Percentiles rank a stretch among this genome's conserved stretches.
Conservation (phyloP, 176 grass and related monocot genomes). For the Eragrostis nindensis region DNA sequence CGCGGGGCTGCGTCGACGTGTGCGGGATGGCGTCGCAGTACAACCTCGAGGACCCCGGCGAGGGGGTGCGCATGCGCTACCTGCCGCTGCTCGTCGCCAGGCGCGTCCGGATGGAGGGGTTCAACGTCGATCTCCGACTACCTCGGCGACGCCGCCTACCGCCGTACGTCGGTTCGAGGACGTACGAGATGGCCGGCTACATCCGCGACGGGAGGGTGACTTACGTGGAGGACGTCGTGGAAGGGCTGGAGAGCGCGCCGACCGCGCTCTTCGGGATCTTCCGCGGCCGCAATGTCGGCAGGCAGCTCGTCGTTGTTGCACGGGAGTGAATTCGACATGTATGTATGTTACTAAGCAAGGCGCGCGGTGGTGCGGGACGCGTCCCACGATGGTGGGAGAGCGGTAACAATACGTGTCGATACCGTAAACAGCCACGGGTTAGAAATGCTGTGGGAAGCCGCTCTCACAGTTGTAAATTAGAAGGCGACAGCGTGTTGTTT, state of each 20-base stretch:
- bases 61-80: conserved; percentile 6
- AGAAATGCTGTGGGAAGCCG: too few species aligned
- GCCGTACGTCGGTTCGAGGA: conserved; percentile 44
- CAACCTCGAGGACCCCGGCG: conserved; percentile 36
- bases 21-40: conserved; percentile 62
- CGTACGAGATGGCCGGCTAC: conserved; percentile 32
- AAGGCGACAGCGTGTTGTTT: too few species aligned
- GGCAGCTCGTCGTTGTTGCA: conserved; percentile 36
- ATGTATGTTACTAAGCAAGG: too few species aligned
- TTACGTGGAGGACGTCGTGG: conserved; percentile 48
- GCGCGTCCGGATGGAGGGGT: conserved; percentile 51
- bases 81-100: conserved; percentile 37
- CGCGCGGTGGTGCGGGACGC: too few species aligned
- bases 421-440: too few species aligned
- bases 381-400: too few species aligned
- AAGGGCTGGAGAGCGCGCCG: conserved; percentile 53
- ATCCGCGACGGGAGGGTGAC: conserved; percentile 43
- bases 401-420: too few species aligned
- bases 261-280: conserved; percentile 46
- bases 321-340: neutral
- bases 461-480: too few species aligned
- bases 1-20: conserved; percentile 30
- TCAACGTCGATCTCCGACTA: conserved; percentile 45
- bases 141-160: conserved; percentile 1
- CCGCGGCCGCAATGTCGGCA: conserved; percentile 47